These are phyloP conservation scores for Hippophae rhamnoides DNA, from an alignment of 306 rosid species.

Conservation along the genomic window DNA sequence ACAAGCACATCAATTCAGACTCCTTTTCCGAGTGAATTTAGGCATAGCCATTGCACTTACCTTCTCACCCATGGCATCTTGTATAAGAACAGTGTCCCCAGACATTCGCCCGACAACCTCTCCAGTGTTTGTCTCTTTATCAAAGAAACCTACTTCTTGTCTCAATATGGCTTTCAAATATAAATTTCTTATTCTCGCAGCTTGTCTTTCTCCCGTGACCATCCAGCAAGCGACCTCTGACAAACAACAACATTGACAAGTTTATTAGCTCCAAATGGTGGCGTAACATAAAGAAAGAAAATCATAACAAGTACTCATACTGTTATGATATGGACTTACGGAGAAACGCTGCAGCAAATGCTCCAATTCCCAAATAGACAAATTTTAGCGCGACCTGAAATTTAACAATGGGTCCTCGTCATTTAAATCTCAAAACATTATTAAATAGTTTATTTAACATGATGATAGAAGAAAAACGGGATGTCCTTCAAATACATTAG, in stretches of 20 bases:
- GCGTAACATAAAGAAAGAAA: not conserved
- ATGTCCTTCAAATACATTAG: not conserved
- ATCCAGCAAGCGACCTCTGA: conserved; percentile 29
- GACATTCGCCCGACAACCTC: conserved; percentile 25
- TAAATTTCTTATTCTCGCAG: conserved; percentile 17
- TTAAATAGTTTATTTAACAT: not conserved
- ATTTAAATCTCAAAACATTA: not conserved
- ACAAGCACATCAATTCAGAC: not conserved
- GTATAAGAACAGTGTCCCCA: conserved; percentile 24
- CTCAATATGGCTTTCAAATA: conserved; percentile 20
- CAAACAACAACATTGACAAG: not conserved
- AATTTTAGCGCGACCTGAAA: not conserved
- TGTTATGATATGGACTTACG: not conserved
- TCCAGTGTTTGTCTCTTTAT: conserved; percentile 21
- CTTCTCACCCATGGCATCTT: conserved; percentile 31
- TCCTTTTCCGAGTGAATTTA: not conserved
- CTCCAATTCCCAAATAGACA: not conserved
- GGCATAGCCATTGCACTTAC: not conserved
- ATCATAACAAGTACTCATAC: not conserved
- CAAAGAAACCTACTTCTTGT: conserved; percentile 26
- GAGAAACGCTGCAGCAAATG: not conserved
- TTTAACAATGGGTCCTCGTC: too few relatives aligned
- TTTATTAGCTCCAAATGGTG: not conserved
- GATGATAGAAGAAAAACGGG: not conserved
- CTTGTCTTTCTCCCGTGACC: conserved; percentile 27